phyloP scores from a whole-genome alignment of 768 basidiomycete species.

The Boletellus emodensis region DNA sequence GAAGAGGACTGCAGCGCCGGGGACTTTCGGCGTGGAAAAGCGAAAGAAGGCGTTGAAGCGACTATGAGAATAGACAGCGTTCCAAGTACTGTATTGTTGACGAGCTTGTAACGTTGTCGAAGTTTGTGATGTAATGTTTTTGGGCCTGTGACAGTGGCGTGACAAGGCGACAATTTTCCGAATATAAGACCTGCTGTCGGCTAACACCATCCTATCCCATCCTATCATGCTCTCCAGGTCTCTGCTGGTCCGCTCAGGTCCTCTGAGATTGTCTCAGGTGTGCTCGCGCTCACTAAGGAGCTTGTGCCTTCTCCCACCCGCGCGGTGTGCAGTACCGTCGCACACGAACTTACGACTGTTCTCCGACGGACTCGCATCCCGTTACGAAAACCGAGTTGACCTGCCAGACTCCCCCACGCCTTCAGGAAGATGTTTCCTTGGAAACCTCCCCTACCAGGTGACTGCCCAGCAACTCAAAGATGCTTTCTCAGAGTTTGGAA shows the following conservation, averaged over 20 bases:
- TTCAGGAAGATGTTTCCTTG: conserved; percentile 41
- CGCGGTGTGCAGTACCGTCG: neutral
- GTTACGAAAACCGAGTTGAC: neutral
- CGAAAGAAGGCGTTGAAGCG: conserved; percentile 87
- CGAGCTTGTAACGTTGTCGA: conserved; percentile 4
- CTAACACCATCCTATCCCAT: neutral
- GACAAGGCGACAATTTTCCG: conserved; percentile 19
- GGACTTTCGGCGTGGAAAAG: conserved; percentile 65
- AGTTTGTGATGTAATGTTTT: conserved; percentile 1
- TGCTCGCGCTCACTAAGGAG: conserved; percentile 14
- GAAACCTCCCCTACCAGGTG: conserved; percentile 50
- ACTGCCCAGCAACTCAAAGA: conserved; percentile 40
- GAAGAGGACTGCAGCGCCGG: conserved; percentile 59
- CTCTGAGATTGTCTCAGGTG: conserved; percentile 7
- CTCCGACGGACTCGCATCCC: conserved; percentile 15
- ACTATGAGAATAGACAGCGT: conserved; percentile 37
- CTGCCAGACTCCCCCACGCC: conserved; percentile 19
- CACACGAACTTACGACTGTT: conserved; percentile 12
- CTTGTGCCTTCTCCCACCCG: conserved; percentile 5
- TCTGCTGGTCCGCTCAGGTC: conserved; percentile 16
- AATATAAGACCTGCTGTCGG: neutral
- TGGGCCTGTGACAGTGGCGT: conserved; percentile 21
- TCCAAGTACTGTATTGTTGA: conserved; percentile 1
- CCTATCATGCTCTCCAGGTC: conserved; percentile 22
- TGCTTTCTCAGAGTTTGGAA: conserved; percentile 43